Evolutionary conservation across 164 flowering plant genomes (phyloP).

Genomic region (Piper longum): DNA sequence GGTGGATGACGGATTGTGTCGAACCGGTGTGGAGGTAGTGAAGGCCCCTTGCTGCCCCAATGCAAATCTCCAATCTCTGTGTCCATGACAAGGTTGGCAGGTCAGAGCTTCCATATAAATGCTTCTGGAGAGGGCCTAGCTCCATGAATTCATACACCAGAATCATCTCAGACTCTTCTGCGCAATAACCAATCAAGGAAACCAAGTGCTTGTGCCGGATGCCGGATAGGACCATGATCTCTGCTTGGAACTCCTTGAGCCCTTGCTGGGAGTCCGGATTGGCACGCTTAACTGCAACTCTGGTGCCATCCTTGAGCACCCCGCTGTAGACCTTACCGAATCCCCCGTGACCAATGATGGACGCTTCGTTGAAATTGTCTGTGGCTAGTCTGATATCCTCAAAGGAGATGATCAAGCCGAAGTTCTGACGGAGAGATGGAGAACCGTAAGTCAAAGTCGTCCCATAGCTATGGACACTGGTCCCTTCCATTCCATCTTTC

Average conservation of each 20-base stretch:
- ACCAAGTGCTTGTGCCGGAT: neutral
- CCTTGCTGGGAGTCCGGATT: neutral
- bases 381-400: neutral
- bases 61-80: conserved; percentile 44
- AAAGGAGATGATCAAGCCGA: neutral
- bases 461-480: neutral
- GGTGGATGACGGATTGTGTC: conserved; percentile 1
- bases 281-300: neutral
- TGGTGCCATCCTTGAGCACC: neutral
- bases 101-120: neutral
- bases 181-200: neutral
- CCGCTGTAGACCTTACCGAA: neutral
- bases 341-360: neutral
- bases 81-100: conserved; percentile 55
- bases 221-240: neutral
- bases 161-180: neutral
- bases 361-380: neutral
- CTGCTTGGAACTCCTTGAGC: neutral
- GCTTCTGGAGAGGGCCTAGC: neutral
- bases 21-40: conserved; percentile 43
- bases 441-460: neutral
- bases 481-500: neutral
- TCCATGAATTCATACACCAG: neutral
- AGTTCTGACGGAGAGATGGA: neutral
- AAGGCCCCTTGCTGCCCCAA: conserved; percentile 66